Conservation (phyloP, 768 basidiomycete species). For the Phlegmacium glaucopus region DNA sequence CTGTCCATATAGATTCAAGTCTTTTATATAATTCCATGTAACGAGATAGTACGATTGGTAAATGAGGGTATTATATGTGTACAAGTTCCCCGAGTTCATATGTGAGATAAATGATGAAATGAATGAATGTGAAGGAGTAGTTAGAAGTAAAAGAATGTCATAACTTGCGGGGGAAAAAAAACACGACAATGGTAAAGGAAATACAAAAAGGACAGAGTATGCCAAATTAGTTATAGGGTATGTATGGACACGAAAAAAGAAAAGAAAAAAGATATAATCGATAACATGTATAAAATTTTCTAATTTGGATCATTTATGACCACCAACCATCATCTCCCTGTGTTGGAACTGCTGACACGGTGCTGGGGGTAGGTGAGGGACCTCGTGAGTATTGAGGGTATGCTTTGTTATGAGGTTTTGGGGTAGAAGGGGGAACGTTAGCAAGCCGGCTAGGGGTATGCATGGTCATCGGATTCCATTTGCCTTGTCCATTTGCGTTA, state of each 20-base stretch:
- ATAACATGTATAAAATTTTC: not conserved
- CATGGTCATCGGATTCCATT: conserved; percentile 18
- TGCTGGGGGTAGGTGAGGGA: conserved; percentile 76
- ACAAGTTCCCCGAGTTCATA: conserved; percentile 11
- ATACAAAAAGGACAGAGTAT: conserved; percentile 4
- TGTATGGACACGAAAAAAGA: conserved; percentile 9
- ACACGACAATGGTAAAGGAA: not conserved
- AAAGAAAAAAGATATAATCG: conserved; percentile 7
- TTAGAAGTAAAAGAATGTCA: not conserved
- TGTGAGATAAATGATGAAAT: not conserved
- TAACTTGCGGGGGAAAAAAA: not conserved
- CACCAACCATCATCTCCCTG: conserved; percentile 80
- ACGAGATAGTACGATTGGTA: conserved; percentile 21
- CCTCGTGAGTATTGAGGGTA: conserved; percentile 25
- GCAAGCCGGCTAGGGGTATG: conserved; percentile 37
- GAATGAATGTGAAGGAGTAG: not conserved
- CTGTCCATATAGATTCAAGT: conserved; percentile 22
- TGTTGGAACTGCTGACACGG: conserved; percentile 68
- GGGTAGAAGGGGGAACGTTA: conserved; percentile 31
- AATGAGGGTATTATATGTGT: conserved; percentile 25
- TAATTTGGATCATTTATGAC: conserved; percentile 34
- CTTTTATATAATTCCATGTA: conserved; percentile 28
- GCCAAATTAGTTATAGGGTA: conserved; percentile 5
- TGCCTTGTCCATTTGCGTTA: conserved; percentile 21
- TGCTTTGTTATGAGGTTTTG: conserved; percentile 28